Evolutionary conservation across 208 protist species (phyloP), one percentile per base, ranked within the genome.

Genomic region (Trypanosoma cruzi): DNA sequence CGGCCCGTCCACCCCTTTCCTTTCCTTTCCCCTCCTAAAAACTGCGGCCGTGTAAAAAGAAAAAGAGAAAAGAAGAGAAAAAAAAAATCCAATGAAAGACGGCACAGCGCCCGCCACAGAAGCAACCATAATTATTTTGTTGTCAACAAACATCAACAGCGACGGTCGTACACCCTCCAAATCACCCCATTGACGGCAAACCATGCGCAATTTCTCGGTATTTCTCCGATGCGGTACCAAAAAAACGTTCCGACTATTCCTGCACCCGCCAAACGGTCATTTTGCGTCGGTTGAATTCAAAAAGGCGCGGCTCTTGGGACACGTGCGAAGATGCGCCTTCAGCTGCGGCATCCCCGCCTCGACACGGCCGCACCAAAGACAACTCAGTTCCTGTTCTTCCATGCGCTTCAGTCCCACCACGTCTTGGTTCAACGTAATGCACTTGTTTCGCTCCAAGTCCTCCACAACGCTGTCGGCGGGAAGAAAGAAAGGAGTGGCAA

Each of bases 401-500:
- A 93, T 84, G 42, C 69, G 64, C 16, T 64, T 73, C 32, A 93
- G 74, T 34, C 37, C 37, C 31, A 40, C 72, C 8, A 92, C 85
- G 53, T 92, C 68, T 22, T 88, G 80, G 58, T 94, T 94, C 24
- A 94, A 56, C 11, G 87, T 93, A 14, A 96, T 67, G 29, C 73
- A 65, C n/a, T 76, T 79, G 65, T 92, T 77, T 4, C 68, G 69
- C 62, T 80, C 65, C 44, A 96, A 48, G 69, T 96, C 87, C 13
- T 67, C 79, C 29, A 95, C 8, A 22, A 94, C 76, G n/a, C 79
- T 64, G 4, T 81, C 74, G 11, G 67, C 68, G 8, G 89, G 80
- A 31, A 96, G 81, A 72, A 96, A 96, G 58, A 96, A 96, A 36
- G 79, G 82, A 7, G 92, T 96, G 36, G 89, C 84, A 50, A 96